phyloP scores from a whole-genome alignment of 2,329 filamentous ascomycete species.

The Beauveria bassiana region DNA sequence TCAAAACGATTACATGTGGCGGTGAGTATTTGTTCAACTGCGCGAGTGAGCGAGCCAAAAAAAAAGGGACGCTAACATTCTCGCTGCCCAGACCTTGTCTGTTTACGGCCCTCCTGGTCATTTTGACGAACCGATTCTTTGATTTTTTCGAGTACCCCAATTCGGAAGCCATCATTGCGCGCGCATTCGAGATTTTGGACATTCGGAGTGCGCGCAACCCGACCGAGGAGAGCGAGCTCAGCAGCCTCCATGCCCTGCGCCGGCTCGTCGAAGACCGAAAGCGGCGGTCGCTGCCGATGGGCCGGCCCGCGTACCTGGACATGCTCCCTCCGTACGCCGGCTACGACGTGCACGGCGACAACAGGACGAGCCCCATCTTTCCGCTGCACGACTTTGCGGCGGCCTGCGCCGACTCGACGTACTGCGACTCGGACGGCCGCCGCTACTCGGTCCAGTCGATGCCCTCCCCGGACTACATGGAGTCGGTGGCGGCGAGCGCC shows the following conservation, averaged over 20 bases:
- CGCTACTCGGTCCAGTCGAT: constrained; percentile 3
- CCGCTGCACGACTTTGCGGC: neutral
- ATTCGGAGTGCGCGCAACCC: neutral
- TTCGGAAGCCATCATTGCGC: constrained; percentile 31
- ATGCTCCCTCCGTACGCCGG: neutral
- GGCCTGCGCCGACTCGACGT: neutral
- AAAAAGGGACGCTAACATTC: neutral
- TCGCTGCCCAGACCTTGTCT: constrained; percentile 43
- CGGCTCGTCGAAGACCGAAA: neutral
- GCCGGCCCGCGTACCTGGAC: neutral
- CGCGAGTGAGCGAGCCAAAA: too few species aligned
- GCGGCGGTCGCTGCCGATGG: neutral
- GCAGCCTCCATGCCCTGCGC: neutral
- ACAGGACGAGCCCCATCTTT: neutral
- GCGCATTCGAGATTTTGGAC: constrained; percentile 13
- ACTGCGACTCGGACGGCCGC: neutral
- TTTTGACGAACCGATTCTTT: constrained; percentile 50
- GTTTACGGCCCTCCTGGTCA: constrained; percentile 45
- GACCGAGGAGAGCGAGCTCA: neutral
- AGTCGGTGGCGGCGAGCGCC: neutral
- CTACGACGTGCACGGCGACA: neutral
- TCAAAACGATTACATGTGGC: neutral
- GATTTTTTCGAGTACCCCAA: constrained; percentile 37
- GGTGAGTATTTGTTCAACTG: neutral
- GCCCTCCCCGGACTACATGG: neutral